Evolutionary conservation across 75 land plant genomes (phyloP).

Genomic region (Pinus albicaulis): DNA sequence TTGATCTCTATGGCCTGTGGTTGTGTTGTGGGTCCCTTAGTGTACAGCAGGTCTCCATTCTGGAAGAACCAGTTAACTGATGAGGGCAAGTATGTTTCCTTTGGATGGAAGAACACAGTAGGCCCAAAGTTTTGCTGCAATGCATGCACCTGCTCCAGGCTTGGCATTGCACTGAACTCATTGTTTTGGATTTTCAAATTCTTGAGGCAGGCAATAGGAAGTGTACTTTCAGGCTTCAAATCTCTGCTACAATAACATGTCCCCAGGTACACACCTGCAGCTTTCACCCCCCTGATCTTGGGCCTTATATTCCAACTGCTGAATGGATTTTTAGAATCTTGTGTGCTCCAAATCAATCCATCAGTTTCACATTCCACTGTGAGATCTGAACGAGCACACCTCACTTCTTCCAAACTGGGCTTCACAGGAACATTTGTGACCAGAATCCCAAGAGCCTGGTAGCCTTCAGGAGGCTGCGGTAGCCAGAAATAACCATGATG

Average conservation of each 20-base stretch:
- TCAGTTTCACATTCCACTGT: constrained; percentile 14
- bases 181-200: constrained; percentile 5
- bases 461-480: constrained; percentile 36
- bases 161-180: constrained; percentile 24
- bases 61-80: constrained; percentile 36
- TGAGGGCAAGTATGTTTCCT: constrained; percentile 27
- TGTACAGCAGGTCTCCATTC: constrained; percentile 26
- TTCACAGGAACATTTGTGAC: constrained; percentile 15
- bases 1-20: constrained; percentile 8
- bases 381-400: constrained; percentile 36
- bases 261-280: constrained; percentile 21
- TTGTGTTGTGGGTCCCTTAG: constrained; percentile 3
- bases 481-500: constrained; percentile 23
- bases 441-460: constrained; percentile 27
- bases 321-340: constrained; percentile 7
- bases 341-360: constrained; percentile 15
- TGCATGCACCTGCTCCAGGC: constrained; percentile 14
- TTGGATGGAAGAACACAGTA: constrained; percentile 34
- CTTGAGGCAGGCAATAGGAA: constrained; percentile 24
- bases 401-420: constrained; percentile 20
- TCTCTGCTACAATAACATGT: constrained; percentile 14
- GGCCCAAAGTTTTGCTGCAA: constrained; percentile 23
- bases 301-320: constrained; percentile 22
- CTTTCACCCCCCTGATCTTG: constrained; percentile 3
- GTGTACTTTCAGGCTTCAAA: not conserved